Evolutionary conservation across 345 rosid species (phyloP), one percentile per base, ranked within the genome.

Genomic region (Brassica nigra): DNA sequence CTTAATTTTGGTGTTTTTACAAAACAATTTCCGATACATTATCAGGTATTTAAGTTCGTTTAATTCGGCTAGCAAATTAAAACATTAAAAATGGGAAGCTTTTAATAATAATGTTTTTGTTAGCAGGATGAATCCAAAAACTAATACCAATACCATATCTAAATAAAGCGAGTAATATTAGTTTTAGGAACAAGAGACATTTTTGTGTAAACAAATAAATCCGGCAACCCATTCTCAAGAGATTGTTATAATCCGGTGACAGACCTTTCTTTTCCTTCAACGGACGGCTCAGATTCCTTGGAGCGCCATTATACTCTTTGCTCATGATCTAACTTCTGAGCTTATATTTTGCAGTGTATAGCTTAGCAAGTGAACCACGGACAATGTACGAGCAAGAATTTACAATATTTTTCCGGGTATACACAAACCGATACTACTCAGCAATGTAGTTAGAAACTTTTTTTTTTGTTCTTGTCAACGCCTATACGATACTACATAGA

Each of bases 131-230:
- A 23, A 10, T 59, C 37, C 66, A 70, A 55, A 55, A 72, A 20
- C 31, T 29, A 34, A 14, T 12, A 29, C 66, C 2, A 39, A 28
- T 29, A 5, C 33, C 8, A 47, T 74, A 69, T 27, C 62, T 49
- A 12, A 49, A 69, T 42, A 93, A 63, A 97, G 97, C 36, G 91
- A 78, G 80, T 91, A 93, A 86, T 93, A 85, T 91, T 98, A 1
- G 96, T 87, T 77, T 95, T 97, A 1, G 95, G 99, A 33, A 95
- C 92, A 64, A 90, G 97, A 81, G 99, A 89, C 97, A 93, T 91
- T 82, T 98, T 86, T 29, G 98, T 95, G 70, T 90, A 95, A 68
- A 84, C 90, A 77, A 95, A 92, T 86, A 5, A 97, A 95, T 80
- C 91, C 99, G 0, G 58, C 91, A 71, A 16, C 97, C 98, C 97